Evolutionary conservation across 495 filamentous ascomycete species (phyloP), one percentile per base, ranked within the genome.

Genomic region (Xanthoparmelia taractica): DNA sequence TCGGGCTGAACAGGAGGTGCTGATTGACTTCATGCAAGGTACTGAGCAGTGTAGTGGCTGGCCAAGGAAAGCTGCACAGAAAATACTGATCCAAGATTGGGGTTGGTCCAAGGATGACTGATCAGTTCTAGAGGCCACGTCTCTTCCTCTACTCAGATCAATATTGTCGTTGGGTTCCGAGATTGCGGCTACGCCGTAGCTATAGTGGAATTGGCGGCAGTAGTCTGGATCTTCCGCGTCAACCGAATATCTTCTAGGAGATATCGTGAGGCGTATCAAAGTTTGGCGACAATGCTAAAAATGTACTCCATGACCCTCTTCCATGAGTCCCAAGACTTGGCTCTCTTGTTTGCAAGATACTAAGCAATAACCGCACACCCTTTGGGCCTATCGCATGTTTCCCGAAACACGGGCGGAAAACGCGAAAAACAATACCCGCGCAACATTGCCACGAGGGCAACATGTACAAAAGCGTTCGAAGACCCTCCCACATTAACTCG

Each of bases 1-100:
- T 20, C 38, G 59, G 33, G 18, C 33, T 6, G 63, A 65, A 36
- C 57, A 57, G 45, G 58, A 27, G 20, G 58, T 55, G 27, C 52
- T 65, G 18, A 43, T 65, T 4, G 40, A 48, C 1, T 47, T 58
- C 4, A 34, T 65, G 52, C 52, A 41, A 23, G n/a, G 37, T 8
- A 65, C 37, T 5, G 64, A 65, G 27, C 37, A 65, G 15, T 57
- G 58, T 27, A 61, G 58, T 50, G 38, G 64, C 58, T 65, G 64
- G 59, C 64, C 52, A 57, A 57, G 58, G 17, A 38, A 47, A 23
- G 18, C 37, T 13, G 58, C 52, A 13, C 47, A 61, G 48, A 47
- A 31, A 17, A 8, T 13, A 41, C 23, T 65, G 47, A 61, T 57
- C 18, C 50, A 48, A 23, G 63, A 65, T 34, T 65, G 58, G 63